phyloP scores from a whole-genome alignment of 2,329 filamentous ascomycete genomes.

The Penicillium hesseltinei region DNA sequence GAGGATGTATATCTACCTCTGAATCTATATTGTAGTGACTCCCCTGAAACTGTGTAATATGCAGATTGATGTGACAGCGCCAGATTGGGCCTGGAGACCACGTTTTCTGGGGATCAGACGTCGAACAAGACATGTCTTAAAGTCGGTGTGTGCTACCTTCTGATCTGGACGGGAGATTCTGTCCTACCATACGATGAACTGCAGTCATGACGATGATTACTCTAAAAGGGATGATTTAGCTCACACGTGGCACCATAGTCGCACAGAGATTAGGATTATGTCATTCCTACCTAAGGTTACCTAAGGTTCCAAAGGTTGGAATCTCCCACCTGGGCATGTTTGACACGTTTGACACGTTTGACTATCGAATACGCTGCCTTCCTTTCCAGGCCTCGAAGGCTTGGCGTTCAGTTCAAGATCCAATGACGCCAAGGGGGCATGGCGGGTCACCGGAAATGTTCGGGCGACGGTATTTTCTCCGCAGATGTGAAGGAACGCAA shows the following conservation, averaged over 20 bases:
- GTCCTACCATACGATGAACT: neutral
- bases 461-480: constrained; percentile 4
- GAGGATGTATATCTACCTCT: neutral
- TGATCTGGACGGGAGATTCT: neutral
- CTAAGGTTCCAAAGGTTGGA: neutral
- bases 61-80: constrained; percentile 10
- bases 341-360: neutral
- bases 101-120: constrained; percentile 16
- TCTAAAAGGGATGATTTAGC: neutral
- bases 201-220: constrained; percentile 6
- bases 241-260: constrained; percentile 20
- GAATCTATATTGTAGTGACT: neutral
- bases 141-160: constrained; percentile 16
- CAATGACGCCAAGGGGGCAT: neutral
- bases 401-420: neutral
- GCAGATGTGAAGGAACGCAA: constrained; percentile 3
- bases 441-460: constrained; percentile 12
- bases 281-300: neutral
- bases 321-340: neutral
- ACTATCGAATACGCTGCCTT: constrained; percentile 7
- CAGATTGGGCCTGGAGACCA: constrained; percentile 11
- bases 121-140: constrained; percentile 7
- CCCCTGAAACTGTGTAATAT: constrained; percentile 5
- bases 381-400: neutral
- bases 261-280: neutral